Base-by-base conservation (phyloP, 164 flowering plant genomes). In the Magnolia kwangsiensis region DNA sequence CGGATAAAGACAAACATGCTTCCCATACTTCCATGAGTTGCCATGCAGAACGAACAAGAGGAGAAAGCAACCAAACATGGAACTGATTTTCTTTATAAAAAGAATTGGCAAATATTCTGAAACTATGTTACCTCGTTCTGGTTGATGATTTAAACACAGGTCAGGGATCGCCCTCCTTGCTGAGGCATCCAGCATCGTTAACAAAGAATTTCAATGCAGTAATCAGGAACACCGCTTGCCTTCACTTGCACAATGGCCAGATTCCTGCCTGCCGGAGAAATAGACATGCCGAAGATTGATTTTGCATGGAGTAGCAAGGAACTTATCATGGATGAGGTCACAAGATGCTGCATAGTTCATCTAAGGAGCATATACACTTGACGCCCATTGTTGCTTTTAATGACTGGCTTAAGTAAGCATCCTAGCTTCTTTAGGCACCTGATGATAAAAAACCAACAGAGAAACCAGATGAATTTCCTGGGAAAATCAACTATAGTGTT, bases 61-160 rank as follows among this genome's bases (percentile, higher is more conserved):
- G 29, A 45, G 51, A 64, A 55, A 70, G 23, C 69, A 31, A 65
- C 51, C 72, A 23, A 69, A 9, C 18, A 70, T 24, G 69, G 59
- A 77, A 80, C 50, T 50, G 65, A 69, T 27, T 75, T 68, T 29
- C 69, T 71, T 55, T 11, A 55, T 11, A 55, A 16, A 72, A 72
- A 59, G 77, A 77, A 74, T 51, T 69, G 75, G 74, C 76, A 50
- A 74, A 76, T 72, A 63, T 77, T 79, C 79, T 51, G 71, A 78
- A 77, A 72, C 80, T 69, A 78, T 49, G 80, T 74, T 74, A 80
- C 77, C 82, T 75, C 27, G 73, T 69, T 68, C 27, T 27, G 61
- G 72, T 73, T 20, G 70, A 71, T 71, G 75, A 64, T 79, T 37
- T 72, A 69, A 75, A 65, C 70, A 78, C 63, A 58, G 65, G 51